Evolutionary conservation across 2,329 filamentous ascomycete species (phyloP).

Genomic region (Scytalidium sp.): DNA sequence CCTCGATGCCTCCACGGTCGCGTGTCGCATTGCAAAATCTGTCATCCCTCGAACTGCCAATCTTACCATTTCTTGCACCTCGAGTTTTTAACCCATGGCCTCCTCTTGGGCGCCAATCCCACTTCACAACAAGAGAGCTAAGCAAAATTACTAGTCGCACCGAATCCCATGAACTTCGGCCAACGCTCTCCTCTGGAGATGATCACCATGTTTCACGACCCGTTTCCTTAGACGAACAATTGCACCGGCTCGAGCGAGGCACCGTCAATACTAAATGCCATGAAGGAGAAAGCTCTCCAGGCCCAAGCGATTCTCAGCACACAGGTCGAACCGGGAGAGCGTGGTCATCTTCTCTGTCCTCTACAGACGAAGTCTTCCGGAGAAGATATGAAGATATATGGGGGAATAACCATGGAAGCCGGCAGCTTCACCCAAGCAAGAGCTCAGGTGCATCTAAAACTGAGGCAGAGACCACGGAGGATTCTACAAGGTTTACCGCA

Average conservation of each 20-base stretch:
- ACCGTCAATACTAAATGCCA: no score
- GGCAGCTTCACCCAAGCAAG: background rate
- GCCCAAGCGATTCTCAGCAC: no score
- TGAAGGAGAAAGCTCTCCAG: no score
- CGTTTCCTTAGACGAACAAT: no score
- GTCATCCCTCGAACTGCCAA: slow-evolving; percentile 24
- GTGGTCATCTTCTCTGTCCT: no score
- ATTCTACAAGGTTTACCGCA: background rate
- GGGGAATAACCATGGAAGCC: slow-evolving; percentile 2
- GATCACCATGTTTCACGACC: no score
- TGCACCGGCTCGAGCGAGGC: no score
- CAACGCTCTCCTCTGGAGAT: no score
- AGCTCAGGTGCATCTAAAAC: no score
- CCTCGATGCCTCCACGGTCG: slow-evolving; percentile 25
- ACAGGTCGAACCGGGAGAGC: no score
- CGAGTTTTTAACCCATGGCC: slow-evolving; percentile 30
- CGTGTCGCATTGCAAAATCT: slow-evolving; percentile 20
- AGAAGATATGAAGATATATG: slow-evolving; percentile 11
- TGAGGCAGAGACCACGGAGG: background rate
- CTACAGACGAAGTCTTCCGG: slow-evolving; percentile 7
- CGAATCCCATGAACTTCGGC: background rate
- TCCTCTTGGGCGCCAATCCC: slow-evolving; percentile 5
- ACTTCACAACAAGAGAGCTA: slow-evolving; percentile 2
- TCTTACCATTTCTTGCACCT: slow-evolving; percentile 29
- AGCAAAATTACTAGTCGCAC: background rate